Percentiles rank a stretch among this genome's conserved stretches.
Evolutionary conservation across 1,139 yeast species (phyloP).

Genomic region (Yamadazyma triangularis): DNA sequence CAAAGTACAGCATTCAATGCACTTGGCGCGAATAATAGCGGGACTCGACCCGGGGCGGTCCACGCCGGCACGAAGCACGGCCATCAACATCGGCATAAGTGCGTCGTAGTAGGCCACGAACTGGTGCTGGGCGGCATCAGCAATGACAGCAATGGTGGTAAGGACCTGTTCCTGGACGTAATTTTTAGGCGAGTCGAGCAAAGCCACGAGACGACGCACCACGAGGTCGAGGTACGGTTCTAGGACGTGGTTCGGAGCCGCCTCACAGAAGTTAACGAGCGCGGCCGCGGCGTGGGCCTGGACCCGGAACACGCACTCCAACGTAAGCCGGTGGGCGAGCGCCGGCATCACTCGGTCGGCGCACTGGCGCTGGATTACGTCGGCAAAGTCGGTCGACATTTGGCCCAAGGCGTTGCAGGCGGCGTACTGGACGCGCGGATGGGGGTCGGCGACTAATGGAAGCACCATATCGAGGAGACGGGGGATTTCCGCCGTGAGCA

Average conservation of each 20-base stretch:
- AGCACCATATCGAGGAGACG: slow-evolving; percentile 76
- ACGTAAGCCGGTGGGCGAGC: slow-evolving; percentile 72
- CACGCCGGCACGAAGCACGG: slow-evolving; percentile 74
- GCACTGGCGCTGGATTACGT: slow-evolving; percentile 74
- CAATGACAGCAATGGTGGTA: slow-evolving; percentile 94
- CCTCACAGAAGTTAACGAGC: slow-evolving; percentile 88
- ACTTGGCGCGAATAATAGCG: slow-evolving; percentile 81
- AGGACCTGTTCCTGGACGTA: slow-evolving; percentile 97
- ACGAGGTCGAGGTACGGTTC: slow-evolving; percentile 88
- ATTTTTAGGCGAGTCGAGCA: slow-evolving; percentile 79
- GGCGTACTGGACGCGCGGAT: slow-evolving; percentile 94
- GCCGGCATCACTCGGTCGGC: slow-evolving; percentile 84
- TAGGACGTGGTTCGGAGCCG: slow-evolving; percentile 78
- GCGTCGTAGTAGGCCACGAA: slow-evolving; percentile 92
- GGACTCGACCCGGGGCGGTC: slow-evolving; percentile 64
- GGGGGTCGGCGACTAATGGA: slow-evolving; percentile 77
- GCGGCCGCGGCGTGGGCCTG: slow-evolving; percentile 99
- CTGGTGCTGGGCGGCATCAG: slow-evolving; percentile 93
- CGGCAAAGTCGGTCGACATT: slow-evolving; percentile 96
- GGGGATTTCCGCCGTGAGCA: slow-evolving; percentile 76
- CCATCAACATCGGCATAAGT: slow-evolving; percentile 82
- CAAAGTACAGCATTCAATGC: slow-evolving; percentile 91
- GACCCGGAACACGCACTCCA: slow-evolving; percentile 76
- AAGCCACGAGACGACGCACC: slow-evolving; percentile 64
- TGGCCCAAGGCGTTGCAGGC: slow-evolving; percentile 97